Evolutionary conservation across 495 filamentous ascomycete species (phyloP).

Genomic region (Aspergillus asperescens): DNA sequence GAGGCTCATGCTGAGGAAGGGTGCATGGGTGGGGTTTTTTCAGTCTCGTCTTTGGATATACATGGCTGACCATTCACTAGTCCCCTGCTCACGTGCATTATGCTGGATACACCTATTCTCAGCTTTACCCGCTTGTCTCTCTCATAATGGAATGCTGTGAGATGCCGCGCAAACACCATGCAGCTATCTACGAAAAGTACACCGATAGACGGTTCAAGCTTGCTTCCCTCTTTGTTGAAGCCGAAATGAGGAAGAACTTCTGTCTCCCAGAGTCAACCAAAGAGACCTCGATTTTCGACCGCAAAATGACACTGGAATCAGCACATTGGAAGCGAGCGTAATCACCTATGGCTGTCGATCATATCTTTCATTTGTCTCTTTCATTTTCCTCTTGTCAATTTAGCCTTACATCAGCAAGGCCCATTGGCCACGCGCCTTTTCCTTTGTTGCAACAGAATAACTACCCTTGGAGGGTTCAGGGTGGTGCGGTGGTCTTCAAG

Average conservation of each 20-base stretch:
- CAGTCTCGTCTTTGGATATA: neutral
- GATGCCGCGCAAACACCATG: slow-evolving; percentile 72
- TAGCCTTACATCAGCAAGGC: neutral
- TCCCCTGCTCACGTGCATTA: slow-evolving; percentile 81
- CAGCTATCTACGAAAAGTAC: slow-evolving; percentile 88
- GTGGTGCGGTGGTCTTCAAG: neutral
- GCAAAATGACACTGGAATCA: slow-evolving; percentile 11
- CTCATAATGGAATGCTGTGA: slow-evolving; percentile 84
- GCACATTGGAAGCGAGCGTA: slow-evolving; percentile 19
- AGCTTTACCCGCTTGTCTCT: slow-evolving; percentile 69
- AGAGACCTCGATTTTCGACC: slow-evolving; percentile 15
- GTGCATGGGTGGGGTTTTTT: slow-evolving; percentile 70
- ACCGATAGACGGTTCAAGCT: slow-evolving; percentile 74
- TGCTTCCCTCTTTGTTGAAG: slow-evolving; percentile 72
- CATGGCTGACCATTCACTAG: slow-evolving; percentile 44
- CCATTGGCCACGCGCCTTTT: slow-evolving; percentile 1
- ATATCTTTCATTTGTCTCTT: neutral
- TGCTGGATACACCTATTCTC: slow-evolving; percentile 82
- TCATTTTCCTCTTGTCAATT: slow-evolving; percentile 8
- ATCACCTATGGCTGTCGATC: neutral
- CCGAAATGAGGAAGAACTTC: slow-evolving; percentile 59
- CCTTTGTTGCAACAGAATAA: slow-evolving; percentile 5
- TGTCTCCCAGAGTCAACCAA: slow-evolving; percentile 27
- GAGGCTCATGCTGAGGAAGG: slow-evolving; percentile 82
- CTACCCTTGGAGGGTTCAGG: neutral